These are phyloP conservation scores for Beauveria rudraprayagi DNA, from an alignment of 2,329 filamentous ascomycete genomes.

Conservation along the genomic window DNA sequence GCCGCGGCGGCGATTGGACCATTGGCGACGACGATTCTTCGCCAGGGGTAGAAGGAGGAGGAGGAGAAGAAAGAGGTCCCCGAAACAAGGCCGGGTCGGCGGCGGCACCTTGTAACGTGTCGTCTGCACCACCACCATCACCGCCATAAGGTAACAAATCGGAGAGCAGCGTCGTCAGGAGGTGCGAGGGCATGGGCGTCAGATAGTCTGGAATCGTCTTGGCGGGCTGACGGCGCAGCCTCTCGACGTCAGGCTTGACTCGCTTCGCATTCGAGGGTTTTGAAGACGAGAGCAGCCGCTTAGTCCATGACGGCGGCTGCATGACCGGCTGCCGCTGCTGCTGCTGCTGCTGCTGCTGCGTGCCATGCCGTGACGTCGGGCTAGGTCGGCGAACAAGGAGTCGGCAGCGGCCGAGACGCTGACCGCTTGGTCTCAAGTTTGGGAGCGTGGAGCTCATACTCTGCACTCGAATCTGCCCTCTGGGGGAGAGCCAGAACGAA, in stretches of 20 bases:
- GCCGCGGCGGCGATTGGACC: constrained; percentile 17
- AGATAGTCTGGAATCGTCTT: constrained; percentile 37
- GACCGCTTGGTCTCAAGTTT: not conserved
- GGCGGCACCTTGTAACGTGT: not conserved
- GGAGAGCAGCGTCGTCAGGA: constrained; percentile 54
- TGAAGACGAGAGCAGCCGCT: constrained; percentile 1
- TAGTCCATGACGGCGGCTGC: not conserved
- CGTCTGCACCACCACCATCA: too few species aligned
- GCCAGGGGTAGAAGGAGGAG: not conserved
- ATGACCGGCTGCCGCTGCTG: not conserved
- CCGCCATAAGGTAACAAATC: constrained; percentile 31
- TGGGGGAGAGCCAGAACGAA: too few species aligned
- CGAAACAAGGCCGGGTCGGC: not conserved
- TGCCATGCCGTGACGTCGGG: not conserved
- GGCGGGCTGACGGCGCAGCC: constrained; percentile 20
- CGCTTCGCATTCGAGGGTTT: not conserved
- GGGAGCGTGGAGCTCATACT: not conserved
- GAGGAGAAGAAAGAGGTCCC: not conserved
- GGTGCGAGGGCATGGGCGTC: constrained; percentile 53
- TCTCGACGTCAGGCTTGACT: constrained; percentile 13
- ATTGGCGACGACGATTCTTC: constrained; percentile 9
- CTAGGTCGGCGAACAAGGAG: not conserved
- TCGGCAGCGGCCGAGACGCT: not conserved
- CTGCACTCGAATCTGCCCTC: too few species aligned
- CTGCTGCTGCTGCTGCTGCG: not conserved